These are phyloP conservation scores for Xylaria arbuscula DNA, from an alignment of 2,329 filamentous ascomycete species.

Conservation along the genomic window DNA sequence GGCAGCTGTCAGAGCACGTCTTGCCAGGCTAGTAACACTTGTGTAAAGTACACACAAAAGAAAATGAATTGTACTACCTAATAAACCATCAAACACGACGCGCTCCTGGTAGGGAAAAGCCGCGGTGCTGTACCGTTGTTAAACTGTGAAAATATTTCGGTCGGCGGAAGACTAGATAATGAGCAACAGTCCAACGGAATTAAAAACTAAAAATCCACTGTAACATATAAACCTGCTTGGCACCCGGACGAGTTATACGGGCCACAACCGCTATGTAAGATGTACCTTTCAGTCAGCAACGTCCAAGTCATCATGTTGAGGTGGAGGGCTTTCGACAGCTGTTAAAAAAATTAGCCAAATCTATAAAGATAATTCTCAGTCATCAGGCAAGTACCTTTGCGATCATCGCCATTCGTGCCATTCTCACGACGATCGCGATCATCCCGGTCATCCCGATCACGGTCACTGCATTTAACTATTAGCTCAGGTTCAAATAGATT, in stretches of 20 bases:
- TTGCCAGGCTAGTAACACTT: background rate
- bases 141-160: slow-evolving; percentile 17
- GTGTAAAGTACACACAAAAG: slow-evolving; percentile 29
- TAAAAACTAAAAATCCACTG: slow-evolving; percentile 38
- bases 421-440: slow-evolving; percentile 81
- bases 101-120: slow-evolving; percentile 19
- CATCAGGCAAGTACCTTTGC: slow-evolving; percentile 74
- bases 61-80: slow-evolving; percentile 40
- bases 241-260: slow-evolving; percentile 19
- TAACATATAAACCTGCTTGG: slow-evolving; percentile 27
- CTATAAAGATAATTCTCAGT: slow-evolving; percentile 13
- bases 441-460: slow-evolving; percentile 74
- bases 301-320: slow-evolving; percentile 93
- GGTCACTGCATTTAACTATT: slow-evolving; percentile 54
- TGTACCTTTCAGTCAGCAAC: slow-evolving; percentile 77
- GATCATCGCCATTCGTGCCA: slow-evolving; percentile 84
- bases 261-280: slow-evolving; percentile 36
- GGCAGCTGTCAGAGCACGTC: background rate
- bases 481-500: slow-evolving; percentile 23
- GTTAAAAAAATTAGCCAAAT: slow-evolving; percentile 36
- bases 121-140: slow-evolving; percentile 16
- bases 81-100: slow-evolving; percentile 26
- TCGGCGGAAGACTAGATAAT: slow-evolving; percentile 47
- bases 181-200: slow-evolving; percentile 45
- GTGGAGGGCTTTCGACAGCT: slow-evolving; percentile 80